phyloP scores from a whole-genome alignment of 257 asterid species.

The Rauvolfia tetraphylla region DNA sequence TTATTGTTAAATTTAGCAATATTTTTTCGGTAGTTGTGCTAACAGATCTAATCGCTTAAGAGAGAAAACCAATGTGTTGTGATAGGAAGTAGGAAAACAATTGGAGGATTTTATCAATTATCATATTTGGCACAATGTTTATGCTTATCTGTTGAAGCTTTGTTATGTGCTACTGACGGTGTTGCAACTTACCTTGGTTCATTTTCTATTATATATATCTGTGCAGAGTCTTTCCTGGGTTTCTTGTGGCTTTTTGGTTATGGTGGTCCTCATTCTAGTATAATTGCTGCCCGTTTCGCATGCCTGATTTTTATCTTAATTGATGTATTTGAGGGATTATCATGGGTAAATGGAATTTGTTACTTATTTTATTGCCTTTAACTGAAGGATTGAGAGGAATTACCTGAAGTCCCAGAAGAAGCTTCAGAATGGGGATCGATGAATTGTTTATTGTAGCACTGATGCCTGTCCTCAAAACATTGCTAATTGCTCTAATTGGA shows the following conservation, averaged over 20 bases:
- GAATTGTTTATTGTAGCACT: slow-evolving; percentile 38
- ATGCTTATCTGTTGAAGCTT: too few relatives aligned
- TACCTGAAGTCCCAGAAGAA: neutral
- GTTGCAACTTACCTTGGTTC: neutral
- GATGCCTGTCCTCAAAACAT: slow-evolving; percentile 35
- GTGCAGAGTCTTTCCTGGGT: neutral
- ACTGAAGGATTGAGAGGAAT: slow-evolving; percentile 4
- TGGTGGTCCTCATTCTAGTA: neutral
- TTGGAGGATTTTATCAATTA: neutral
- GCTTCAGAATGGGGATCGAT: slow-evolving; percentile 19
- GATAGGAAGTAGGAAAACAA: neutral
- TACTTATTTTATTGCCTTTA: neutral
- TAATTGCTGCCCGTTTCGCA: neutral
- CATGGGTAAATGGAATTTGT: neutral
- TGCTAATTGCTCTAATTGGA: slow-evolving; percentile 31
- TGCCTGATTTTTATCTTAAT: neutral
- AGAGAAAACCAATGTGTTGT: neutral
- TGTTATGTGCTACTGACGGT: neutral
- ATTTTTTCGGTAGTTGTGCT: neutral
- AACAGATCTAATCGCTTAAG: neutral
- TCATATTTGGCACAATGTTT: neutral
- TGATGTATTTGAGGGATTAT: neutral
- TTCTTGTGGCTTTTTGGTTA: neutral
- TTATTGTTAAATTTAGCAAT: neutral
- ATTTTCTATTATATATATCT: neutral